Base-by-base conservation (phyloP, 2,329 filamentous ascomycete species). In the Meredithiella fracta region DNA sequence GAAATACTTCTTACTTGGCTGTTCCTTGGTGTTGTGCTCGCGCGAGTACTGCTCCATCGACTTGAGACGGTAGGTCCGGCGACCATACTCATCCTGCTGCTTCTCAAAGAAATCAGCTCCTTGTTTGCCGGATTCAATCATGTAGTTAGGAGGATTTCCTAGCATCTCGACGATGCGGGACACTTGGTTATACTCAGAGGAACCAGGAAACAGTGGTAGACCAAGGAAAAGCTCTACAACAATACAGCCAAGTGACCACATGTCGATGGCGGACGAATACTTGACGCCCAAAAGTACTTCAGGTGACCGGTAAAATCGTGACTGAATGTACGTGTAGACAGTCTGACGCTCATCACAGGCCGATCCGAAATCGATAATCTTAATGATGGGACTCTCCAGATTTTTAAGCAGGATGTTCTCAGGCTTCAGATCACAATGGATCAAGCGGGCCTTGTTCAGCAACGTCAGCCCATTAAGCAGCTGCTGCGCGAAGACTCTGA, bases 1-100 rank as follows among this genome's bases (percentile, higher is more conserved):
- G 72, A 98, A 98, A 69, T 98, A 98, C 70, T 97, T 97, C 75
- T 98, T 98, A 79, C 92, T 98, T 22, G 92, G 92, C 68, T 97
- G 92, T 69, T 98, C 92, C 68, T 98, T 98, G 37, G 89, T 92
- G 58, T 86, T 86, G 66, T 95, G 92, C 67, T 98, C 92, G 57
- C 91, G 77, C 15, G 92, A 91, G 68, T 97, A 98, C 67, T 96
- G 89, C 66, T 98, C 92, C 86, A 98, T 94, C 62, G 85, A 88
- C 73, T 98, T 98, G 40, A 98, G 73, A 55, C 91, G 81, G 67
- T 95, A 96, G 5, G 83, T 90, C 63, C 89, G 84, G 61, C 92
- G 80, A 40, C 91, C 91, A 65, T 87, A 98, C 65, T 98, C 92
- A 65, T 98, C 92, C 61, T 82, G 77, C 38, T 79, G 72, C 70